Percentiles rank a stretch among this genome's conserved stretches.
Evolutionary conservation across 148 eudicot genomes (phyloP).

Genomic region (Dianthus caryophyllus): DNA sequence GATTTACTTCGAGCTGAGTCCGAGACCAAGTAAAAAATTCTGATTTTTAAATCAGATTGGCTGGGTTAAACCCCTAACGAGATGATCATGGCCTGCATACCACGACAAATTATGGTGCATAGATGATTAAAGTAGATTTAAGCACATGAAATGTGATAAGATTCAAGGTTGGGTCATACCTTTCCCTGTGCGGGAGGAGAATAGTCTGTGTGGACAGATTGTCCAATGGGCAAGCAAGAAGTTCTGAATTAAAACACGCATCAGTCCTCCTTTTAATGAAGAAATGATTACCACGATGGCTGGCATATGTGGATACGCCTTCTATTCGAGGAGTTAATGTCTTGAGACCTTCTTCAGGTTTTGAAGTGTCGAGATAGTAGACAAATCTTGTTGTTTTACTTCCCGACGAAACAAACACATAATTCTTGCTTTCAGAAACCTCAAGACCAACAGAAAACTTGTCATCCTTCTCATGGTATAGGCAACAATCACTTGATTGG

Average conservation of each 20-base stretch:
- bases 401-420: constrained; percentile 68
- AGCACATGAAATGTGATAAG: neutral
- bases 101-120: too few relatives aligned
- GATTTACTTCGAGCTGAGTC: too few relatives aligned
- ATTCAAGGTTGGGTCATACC: constrained; percentile 32
- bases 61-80: too few relatives aligned
- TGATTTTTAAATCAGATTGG: too few relatives aligned
- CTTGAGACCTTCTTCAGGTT: constrained; percentile 51
- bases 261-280: constrained; percentile 77
- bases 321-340: constrained; percentile 69
- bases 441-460: constrained; percentile 57
- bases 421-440: constrained; percentile 80
- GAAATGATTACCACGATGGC: constrained; percentile 89
- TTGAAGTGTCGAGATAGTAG: constrained; percentile 58
- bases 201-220: constrained; percentile 50
- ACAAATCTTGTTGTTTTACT: constrained; percentile 78
- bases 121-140: too few relatives aligned
- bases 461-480: constrained; percentile 91
- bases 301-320: constrained; percentile 70
- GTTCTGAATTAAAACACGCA: constrained; percentile 72
- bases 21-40: too few relatives aligned
- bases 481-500: constrained; percentile 59
- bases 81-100: too few relatives aligned
- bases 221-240: constrained; percentile 82
- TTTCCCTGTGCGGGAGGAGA: constrained; percentile 72